phyloP scores from a whole-genome alignment of 2,329 filamentous ascomycete species.

The Talaromyces islandicus region DNA sequence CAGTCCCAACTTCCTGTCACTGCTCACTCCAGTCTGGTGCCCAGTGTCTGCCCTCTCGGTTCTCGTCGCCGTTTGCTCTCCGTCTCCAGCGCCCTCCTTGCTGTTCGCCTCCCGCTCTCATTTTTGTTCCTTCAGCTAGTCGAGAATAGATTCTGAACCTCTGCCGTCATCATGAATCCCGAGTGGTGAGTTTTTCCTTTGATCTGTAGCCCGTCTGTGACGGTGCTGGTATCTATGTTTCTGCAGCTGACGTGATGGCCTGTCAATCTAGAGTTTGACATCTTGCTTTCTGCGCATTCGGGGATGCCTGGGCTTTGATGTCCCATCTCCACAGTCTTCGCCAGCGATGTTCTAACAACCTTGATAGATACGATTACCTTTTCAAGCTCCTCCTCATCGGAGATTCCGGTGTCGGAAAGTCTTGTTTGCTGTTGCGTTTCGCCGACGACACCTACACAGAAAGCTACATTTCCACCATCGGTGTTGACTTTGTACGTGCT shows the following conservation, averaged over 20 bases:
- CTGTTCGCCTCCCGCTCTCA: not conserved
- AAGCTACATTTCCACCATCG: conserved; percentile 99
- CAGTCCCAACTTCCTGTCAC: not conserved
- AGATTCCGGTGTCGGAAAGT: conserved; percentile 99
- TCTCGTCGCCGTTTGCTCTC: not conserved
- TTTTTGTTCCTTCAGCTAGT: not conserved
- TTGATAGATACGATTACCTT: conserved; percentile 94
- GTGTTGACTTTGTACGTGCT: conserved; percentile 88
- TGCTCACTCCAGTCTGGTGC: not conserved
- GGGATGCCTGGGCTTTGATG: not conserved
- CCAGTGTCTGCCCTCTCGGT: not conserved
- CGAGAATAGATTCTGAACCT: not conserved
- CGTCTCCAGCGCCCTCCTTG: not conserved
- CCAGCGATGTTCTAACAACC: not conserved
- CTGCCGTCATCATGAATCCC: conserved; percentile 40
- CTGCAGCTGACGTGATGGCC: conserved; percentile 3
- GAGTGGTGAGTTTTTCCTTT: conserved; percentile 38
- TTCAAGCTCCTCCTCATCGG: conserved; percentile 99
- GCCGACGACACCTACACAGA: conserved; percentile 99
- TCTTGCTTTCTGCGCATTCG: not conserved
- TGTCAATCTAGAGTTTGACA: conserved; percentile 18
- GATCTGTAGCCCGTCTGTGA: not conserved
- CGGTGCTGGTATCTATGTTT: not conserved
- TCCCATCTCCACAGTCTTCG: not conserved
- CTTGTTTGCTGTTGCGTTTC: conserved; percentile 93